A percentile compares a stretch with the other conserved stretches of the same genome.
Conservation (phyloP, 306 rosid genomes). For the Lotus japonicus region DNA sequence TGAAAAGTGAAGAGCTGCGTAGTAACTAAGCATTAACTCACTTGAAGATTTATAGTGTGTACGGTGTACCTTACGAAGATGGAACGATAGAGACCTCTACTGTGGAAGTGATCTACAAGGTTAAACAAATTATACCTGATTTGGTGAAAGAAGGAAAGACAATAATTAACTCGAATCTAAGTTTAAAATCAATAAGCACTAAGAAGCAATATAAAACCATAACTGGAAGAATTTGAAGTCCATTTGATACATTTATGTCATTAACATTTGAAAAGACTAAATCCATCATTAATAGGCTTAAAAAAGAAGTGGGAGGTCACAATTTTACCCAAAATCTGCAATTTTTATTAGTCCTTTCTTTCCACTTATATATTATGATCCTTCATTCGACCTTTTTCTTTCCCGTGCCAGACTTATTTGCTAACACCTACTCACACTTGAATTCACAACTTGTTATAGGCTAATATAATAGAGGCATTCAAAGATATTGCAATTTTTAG, state of each 20-base stretch:
- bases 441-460: not conserved
- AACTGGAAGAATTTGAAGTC: not conserved
- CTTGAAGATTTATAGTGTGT: constrained; percentile 1
- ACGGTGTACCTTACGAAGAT: constrained; percentile 64
- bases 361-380: no score
- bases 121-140: constrained; percentile 81
- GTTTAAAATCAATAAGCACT: not conserved
- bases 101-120: constrained; percentile 64
- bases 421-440: not conserved
- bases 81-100: constrained; percentile 83
- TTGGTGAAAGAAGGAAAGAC: constrained; percentile 21
- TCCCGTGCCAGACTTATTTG: not conserved
- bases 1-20: constrained; percentile 3
- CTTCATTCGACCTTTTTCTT: no score
- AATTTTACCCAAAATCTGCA: no score
- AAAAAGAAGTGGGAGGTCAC: no score
- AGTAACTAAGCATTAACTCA: not conserved
- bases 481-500: not conserved
- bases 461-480: not conserved
- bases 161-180: not conserved
- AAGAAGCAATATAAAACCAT: constrained; percentile 1
- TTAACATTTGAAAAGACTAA: no score
- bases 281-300: no score
- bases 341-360: no score
- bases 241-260: no score